Conservation (phyloP, 805 yeast genomes). For the Naumovozyma castellii region DNA sequence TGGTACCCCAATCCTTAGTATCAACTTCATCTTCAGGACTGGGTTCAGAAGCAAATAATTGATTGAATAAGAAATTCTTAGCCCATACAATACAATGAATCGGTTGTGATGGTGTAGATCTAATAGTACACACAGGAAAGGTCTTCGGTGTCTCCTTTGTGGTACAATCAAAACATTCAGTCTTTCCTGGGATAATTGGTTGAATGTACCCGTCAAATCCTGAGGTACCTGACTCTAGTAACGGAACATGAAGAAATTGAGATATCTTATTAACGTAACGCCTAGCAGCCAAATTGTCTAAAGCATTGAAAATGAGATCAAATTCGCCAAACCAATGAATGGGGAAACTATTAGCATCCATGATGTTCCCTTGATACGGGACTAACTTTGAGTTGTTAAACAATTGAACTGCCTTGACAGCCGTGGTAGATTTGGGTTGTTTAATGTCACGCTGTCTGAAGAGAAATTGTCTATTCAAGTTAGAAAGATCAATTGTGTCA, state of each 20-base stretch:
- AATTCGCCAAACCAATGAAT: conserved; percentile 71
- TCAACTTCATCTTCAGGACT: conserved; percentile 32
- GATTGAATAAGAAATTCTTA: conserved; percentile 76
- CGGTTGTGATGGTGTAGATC: conserved; percentile 95
- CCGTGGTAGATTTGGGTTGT: conserved; percentile 77
- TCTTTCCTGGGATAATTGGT: conserved; percentile 70
- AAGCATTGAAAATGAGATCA: conserved; percentile 76
- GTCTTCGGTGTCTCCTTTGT: conserved; percentile 81
- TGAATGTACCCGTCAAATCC: conserved; percentile 93
- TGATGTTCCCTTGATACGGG: conserved; percentile 81
- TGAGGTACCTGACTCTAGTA: conserved; percentile 91
- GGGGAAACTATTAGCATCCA: conserved; percentile 64
- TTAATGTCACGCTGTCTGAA: conserved; percentile 86
- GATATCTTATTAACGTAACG: conserved; percentile 80
- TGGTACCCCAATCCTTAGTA: conserved; percentile 46
- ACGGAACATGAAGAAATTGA: conserved; percentile 59
- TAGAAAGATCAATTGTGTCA: conserved; percentile 89
- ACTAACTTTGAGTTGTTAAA: conserved; percentile 61
- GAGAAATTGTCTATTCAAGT: conserved; percentile 85
- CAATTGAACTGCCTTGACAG: conserved; percentile 66
- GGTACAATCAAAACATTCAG: conserved; percentile 92
- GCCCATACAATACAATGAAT: conserved; percentile 98
- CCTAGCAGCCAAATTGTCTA: conserved; percentile 90
- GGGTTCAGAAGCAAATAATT: conserved; percentile 50
- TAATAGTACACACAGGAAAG: conserved; percentile 91